Evolutionary conservation across 129 eudicot species (phyloP).

Genomic region (Centaurea solstitialis): DNA sequence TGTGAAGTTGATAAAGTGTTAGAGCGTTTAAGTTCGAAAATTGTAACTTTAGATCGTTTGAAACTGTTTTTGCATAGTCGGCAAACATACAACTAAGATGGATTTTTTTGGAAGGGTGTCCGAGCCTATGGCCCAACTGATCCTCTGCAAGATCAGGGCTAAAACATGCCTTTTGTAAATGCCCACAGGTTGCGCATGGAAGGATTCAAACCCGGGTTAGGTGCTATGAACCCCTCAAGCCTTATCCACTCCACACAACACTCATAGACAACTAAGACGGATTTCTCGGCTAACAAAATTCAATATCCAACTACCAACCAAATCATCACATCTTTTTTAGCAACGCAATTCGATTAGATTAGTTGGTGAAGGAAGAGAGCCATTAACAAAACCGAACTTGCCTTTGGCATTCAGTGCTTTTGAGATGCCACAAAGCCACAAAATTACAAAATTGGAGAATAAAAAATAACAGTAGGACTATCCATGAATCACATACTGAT

Average conservation of each 20-base stretch:
- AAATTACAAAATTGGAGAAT: background rate
- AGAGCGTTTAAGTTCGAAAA: background rate
- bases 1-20: background rate
- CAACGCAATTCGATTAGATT: background rate
- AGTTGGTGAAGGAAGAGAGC: background rate
- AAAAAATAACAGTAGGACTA: background rate
- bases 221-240: too few relatives aligned
- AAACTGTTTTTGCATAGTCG: background rate
- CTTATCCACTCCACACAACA: too few relatives aligned
- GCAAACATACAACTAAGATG: background rate
- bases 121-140: too few relatives aligned
- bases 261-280: background rate
- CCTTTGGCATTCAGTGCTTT: background rate
- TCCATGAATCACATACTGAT: background rate
- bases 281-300: background rate
- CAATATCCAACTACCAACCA: background rate
- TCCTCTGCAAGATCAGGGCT: too few relatives aligned
- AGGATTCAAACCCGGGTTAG: too few relatives aligned
- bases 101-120: too few relatives aligned
- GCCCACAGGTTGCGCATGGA: too few relatives aligned
- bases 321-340: too few relatives aligned
- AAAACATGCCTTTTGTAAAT: too few relatives aligned
- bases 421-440: background rate
- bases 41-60: background rate
- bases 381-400: background rate